These are phyloP conservation scores for Thalassia testudinum DNA, from an alignment of 116 monocot species.

Conservation along the genomic window DNA sequence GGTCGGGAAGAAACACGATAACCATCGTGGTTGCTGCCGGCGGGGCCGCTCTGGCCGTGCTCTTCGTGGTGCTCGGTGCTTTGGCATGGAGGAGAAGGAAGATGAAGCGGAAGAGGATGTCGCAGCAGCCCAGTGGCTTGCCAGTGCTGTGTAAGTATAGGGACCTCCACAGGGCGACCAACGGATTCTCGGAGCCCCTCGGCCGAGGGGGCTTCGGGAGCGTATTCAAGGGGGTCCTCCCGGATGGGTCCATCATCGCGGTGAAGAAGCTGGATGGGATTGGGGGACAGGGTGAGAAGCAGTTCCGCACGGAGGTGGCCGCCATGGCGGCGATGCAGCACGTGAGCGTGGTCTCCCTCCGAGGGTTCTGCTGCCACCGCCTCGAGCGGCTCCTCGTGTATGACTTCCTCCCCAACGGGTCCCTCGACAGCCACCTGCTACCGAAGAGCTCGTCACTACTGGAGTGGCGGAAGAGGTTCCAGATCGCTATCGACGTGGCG, in stretches of 20 bases:
- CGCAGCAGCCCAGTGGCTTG: background rate
- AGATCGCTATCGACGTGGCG: conserved; percentile 14
- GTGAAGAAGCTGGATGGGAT: conserved; percentile 22
- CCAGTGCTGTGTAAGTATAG: conserved; percentile 4
- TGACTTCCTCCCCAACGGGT: conserved; percentile 24
- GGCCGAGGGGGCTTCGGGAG: conserved; percentile 24
- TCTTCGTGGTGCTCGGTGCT: conserved; percentile 1
- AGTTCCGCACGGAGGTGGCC: conserved; percentile 15
- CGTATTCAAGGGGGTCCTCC: conserved; percentile 20
- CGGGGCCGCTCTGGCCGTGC: background rate
- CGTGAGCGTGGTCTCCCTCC: conserved; percentile 13
- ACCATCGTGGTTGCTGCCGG: background rate
- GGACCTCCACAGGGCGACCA: conserved; percentile 7
- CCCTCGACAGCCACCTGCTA: conserved; percentile 14
- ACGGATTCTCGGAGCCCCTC: conserved; percentile 16
- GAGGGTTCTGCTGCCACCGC: conserved; percentile 19
- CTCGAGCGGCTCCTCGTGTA: conserved; percentile 14
- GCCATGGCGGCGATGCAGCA: conserved; percentile 10
- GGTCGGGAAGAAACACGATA: background rate
- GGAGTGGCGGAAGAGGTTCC: conserved; percentile 9
- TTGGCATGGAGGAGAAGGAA: background rate
- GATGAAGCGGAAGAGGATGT: background rate
- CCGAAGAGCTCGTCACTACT: background rate
- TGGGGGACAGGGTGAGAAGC: conserved; percentile 20
- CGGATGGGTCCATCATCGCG: conserved; percentile 9